Evolutionary conservation across 139 green algal species (phyloP).

Genomic region (Micractinium conductrix): DNA sequence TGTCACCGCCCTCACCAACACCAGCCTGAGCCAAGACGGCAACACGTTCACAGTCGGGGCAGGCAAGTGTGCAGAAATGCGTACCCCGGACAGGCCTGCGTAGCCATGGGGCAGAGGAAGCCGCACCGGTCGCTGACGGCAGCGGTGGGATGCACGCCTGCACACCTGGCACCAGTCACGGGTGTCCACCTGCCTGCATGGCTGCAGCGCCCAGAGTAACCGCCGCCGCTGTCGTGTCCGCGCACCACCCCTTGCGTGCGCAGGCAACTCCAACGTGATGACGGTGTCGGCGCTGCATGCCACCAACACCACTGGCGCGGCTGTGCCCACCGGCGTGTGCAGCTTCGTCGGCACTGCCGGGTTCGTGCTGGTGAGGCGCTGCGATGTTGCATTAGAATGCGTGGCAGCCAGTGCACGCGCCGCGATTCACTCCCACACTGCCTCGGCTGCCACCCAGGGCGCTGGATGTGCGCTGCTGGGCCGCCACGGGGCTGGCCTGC

Average conservation of each 20-base stretch:
- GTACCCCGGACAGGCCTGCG: too few relatives aligned
- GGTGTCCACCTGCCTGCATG: neutral
- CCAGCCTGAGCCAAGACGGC: neutral
- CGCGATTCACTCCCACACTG: neutral
- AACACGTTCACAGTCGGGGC: neutral
- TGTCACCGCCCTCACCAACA: neutral
- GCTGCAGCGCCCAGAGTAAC: too few relatives aligned
- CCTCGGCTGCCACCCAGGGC: neutral
- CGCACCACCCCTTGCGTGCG: neutral
- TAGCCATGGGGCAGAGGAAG: too few relatives aligned
- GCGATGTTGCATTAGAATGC: neutral
- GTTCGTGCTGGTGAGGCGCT: neutral
- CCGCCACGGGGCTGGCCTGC: neutral
- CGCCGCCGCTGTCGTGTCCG: neutral
- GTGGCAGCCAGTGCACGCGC: neutral
- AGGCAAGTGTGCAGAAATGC: neutral
- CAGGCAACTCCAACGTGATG: constrained; percentile 6
- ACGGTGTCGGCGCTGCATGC: neutral
- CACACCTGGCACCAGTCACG: neutral
- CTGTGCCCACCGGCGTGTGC: neutral
- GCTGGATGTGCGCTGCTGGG: neutral
- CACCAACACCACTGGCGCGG: neutral
- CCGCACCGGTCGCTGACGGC: too few relatives aligned
- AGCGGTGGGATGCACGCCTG: too few relatives aligned
- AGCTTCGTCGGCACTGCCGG: neutral